Base-by-base conservation (phyloP, 2,329 filamentous ascomycete genomes). In the Didymella exigua region DNA sequence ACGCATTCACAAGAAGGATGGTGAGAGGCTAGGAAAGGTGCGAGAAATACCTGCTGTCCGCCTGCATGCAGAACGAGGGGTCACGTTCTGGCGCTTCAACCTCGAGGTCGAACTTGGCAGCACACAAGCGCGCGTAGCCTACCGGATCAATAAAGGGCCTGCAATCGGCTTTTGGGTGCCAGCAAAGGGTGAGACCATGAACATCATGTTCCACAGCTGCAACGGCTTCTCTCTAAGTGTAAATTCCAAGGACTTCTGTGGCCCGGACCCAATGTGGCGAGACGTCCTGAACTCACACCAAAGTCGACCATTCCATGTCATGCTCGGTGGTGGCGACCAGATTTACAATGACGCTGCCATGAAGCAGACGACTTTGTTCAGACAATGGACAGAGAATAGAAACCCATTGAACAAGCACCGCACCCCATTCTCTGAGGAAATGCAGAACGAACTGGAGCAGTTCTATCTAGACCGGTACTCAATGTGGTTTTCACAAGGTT, bases 191-290 rank as follows among this genome's bases (percentile, higher is more conserved):
- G 84, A 96, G 72, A 85, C 89, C 2, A 99, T 99, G 95, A 97
- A 98, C 77, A 90, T 97, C 72, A 96, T 98, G 92, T 99, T 97
- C 78, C 86, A 98, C 78, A 96, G 90, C 72, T 96, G 95, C 79
- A 99, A 99, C 73, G 95, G 96, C 2, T 99, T 99, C 79, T 93
- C 91, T 65, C 75, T 89, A 46, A 89, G 85, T 52, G 89, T 90
- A 21, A 87, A 96, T 59, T 79, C 91, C 0, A 84, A 96, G 70
- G 82, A 87, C 40, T 89, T 97, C 72, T 95, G 89, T 69, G 95
- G 95, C 0, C 95, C 96, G 0, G 95, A 99, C 76, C 95, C 95
- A 1, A 83, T 99, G 76, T 99, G 96, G 95, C 88, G 93, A 50
- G 95, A 99, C 72, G 91, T 98, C 5, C 81, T 98, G 58, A 97